Conservation (phyloP, 139 green algal genomes). For the Chlamydomonas eustigma region DNA sequence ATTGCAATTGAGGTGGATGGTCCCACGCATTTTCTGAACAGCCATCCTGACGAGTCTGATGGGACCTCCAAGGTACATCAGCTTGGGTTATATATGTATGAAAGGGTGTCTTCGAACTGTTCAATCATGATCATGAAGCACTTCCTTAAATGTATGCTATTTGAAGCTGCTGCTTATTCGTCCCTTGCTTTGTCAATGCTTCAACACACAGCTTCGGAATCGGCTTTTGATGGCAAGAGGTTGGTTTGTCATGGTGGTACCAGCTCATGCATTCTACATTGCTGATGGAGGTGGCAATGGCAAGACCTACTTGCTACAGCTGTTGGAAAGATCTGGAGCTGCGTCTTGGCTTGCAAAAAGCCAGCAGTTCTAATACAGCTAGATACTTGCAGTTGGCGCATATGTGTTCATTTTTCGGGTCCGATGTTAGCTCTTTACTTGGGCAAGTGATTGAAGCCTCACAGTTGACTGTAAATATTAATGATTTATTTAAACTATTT, state of each 20-base stretch:
- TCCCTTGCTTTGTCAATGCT: neutral
- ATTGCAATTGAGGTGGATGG: conserved; percentile 9
- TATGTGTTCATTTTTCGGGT: too few relatives aligned
- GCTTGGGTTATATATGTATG: neutral
- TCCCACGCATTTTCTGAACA: neutral
- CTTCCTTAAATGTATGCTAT: neutral
- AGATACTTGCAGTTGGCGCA: too few relatives aligned
- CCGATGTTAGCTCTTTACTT: too few relatives aligned
- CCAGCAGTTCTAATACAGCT: too few relatives aligned
- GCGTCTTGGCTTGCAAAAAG: neutral
- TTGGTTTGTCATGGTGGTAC: neutral
- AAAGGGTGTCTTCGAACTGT: neutral
- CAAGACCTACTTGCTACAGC: neutral
- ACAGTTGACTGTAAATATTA: too few relatives aligned
- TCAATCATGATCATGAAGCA: neutral
- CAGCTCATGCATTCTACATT: neutral
- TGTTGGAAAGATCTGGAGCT: neutral
- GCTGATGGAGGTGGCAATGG: neutral
- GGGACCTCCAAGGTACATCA: neutral
- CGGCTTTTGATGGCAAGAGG: neutral
- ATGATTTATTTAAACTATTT: too few relatives aligned
- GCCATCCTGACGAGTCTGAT: neutral
- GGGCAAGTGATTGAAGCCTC: too few relatives aligned
- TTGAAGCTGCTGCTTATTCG: neutral
- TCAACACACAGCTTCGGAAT: neutral